phyloP scores from a whole-genome alignment of 352 stramenopile genomes.

The Phytophthora podocarpi region DNA sequence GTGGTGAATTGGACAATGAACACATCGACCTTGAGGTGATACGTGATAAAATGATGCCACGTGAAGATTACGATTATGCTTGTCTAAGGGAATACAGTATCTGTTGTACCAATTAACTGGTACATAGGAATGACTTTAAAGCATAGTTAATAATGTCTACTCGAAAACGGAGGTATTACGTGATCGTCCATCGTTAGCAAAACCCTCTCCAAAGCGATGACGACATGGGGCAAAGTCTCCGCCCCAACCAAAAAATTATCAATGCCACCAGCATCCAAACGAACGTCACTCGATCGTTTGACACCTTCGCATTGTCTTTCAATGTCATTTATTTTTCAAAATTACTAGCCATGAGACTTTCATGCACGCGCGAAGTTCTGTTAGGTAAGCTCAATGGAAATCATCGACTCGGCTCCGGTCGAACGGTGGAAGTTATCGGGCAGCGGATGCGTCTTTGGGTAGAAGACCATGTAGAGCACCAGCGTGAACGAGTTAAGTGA shows the following conservation, averaged over 20 bases:
- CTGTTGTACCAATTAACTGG: neutral
- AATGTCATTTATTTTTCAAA: no score
- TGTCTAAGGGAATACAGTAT: neutral
- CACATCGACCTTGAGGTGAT: neutral
- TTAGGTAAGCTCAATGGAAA: conserved; percentile 18
- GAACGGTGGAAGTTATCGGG: conserved; percentile 14
- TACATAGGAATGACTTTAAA: neutral
- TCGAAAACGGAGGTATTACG: neutral
- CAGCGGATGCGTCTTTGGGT: conserved; percentile 29
- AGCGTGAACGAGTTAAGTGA: conserved; percentile 32
- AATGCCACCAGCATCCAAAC: no score
- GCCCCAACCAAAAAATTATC: no score
- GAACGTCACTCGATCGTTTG: no score
- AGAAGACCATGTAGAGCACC: conserved; percentile 35
- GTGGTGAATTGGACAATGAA: neutral
- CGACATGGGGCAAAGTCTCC: no score
- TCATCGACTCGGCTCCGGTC: neutral
- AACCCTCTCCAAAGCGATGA: neutral
- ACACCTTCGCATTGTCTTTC: no score
- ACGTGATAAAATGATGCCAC: no score
- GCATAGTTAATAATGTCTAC: neutral
- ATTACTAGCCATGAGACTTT: no score
- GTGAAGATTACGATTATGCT: no score
- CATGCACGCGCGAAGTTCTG: no score
- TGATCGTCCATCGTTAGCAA: no score